Evolutionary conservation across 2,329 filamentous ascomycete genomes (phyloP).

Genomic region (Aspergillus ochraceoroseus): DNA sequence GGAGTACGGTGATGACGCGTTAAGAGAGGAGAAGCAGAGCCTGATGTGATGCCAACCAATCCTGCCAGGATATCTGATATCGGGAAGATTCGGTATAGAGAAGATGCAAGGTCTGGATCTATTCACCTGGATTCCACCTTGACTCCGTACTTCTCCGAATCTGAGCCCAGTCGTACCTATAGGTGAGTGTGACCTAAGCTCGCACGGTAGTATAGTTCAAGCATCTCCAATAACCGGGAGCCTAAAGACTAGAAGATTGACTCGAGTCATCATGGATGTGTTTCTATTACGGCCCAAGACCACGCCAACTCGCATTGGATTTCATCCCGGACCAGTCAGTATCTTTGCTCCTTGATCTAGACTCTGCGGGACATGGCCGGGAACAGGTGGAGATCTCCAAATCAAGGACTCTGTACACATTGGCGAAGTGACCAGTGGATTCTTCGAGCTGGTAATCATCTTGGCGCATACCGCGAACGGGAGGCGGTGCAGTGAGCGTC

Average conservation of each 20-base stretch:
- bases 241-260: too few relatives aligned
- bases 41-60: background rate
- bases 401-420: constrained; percentile 5
- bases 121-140: too few relatives aligned
- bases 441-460: constrained; percentile 17
- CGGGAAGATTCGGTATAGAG: constrained; percentile 7
- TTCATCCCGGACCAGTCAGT: constrained; percentile 11
- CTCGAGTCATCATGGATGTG: too few relatives aligned
- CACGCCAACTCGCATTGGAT: constrained; percentile 14
- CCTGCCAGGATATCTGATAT: background rate
- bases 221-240: too few relatives aligned
- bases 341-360: too few relatives aligned
- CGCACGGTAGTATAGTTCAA: too few relatives aligned
- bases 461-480: constrained; percentile 13
- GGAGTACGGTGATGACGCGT: background rate
- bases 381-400: too few relatives aligned
- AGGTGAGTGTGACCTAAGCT: too few relatives aligned
- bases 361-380: too few relatives aligned
- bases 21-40: background rate
- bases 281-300: constrained; percentile 3
- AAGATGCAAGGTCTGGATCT: background rate
- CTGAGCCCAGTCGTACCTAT: too few relatives aligned
- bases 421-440: constrained; percentile 11
- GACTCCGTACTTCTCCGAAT: too few relatives aligned
- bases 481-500: too few relatives aligned